phyloP scores from a whole-genome alignment of 2,329 filamentous ascomycete species.

The Byssochlamys sp. region DNA sequence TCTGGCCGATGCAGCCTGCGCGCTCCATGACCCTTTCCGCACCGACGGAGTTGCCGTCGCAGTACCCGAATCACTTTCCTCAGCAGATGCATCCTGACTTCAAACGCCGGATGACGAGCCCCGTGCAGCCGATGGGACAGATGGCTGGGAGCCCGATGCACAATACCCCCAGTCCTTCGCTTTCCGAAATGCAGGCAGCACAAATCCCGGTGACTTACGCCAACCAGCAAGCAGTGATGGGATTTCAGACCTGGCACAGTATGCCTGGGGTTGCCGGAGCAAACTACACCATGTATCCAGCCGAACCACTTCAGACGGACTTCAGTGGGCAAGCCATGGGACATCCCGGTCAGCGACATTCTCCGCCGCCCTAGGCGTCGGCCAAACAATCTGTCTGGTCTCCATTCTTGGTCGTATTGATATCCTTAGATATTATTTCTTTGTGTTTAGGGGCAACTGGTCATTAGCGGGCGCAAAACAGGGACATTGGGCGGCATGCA shows the following conservation, averaged over 20 bases:
- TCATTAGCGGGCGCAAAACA: slow-evolving; percentile 30
- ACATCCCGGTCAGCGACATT: slow-evolving; percentile 18
- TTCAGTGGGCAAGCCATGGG: slow-evolving; percentile 22
- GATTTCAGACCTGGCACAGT: slow-evolving; percentile 19
- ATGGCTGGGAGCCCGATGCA: slow-evolving; percentile 10
- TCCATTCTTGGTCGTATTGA: slow-evolving; percentile 8
- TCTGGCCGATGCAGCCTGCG: slow-evolving; percentile 25
- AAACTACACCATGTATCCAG: slow-evolving; percentile 24
- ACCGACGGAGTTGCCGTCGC: slow-evolving; percentile 19
- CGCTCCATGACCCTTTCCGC: slow-evolving; percentile 27
- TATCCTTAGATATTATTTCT: neutral
- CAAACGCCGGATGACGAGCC: slow-evolving; percentile 30
- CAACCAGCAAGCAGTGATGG: slow-evolving; percentile 18
- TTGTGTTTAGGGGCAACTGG: slow-evolving; percentile 17
- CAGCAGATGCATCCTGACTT: slow-evolving; percentile 22
- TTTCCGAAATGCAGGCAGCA: slow-evolving; percentile 17
- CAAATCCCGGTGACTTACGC: slow-evolving; percentile 23
- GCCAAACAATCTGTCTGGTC: neutral
- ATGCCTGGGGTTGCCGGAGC: slow-evolving; percentile 22
- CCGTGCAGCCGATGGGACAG: slow-evolving; percentile 15
- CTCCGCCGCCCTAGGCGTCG: slow-evolving; percentile 13
- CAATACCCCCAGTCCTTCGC: slow-evolving; percentile 14
- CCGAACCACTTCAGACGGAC: slow-evolving; percentile 11
- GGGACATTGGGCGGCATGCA: slow-evolving; percentile 24
- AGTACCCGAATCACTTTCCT: slow-evolving; percentile 19